Percentiles rank a stretch among this genome's conserved stretches.
These are phyloP conservation scores for Capsicum pubescens DNA, from an alignment of 257 asterid species.

Conservation along the genomic window DNA sequence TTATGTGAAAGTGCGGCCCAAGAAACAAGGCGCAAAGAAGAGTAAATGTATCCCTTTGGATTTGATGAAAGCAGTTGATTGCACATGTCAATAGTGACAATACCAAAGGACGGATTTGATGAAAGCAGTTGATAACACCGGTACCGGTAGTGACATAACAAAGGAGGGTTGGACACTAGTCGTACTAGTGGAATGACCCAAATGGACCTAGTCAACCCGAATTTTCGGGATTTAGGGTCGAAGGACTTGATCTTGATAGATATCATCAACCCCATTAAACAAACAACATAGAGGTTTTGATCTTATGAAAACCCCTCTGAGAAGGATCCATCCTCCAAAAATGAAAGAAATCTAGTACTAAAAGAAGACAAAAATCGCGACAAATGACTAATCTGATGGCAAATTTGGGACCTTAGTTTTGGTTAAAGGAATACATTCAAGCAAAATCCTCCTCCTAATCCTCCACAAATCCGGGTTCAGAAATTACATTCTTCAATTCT, in stretches of 20 bases:
- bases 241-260: not conserved
- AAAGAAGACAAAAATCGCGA: no score
- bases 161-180: not conserved
- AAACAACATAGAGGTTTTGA: not conserved
- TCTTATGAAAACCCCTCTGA: not conserved
- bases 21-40: no score
- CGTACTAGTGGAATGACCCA: not conserved
- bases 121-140: not conserved
- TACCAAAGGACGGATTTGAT: no score
- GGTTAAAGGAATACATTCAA: not conserved
- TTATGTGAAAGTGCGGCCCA: no score
- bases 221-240: not conserved
- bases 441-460: conserved; percentile 31
- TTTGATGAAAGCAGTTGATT: no score
- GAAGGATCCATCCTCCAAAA: not conserved
- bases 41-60: no score
- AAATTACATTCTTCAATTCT: conserved; percentile 56
- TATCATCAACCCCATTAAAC: not conserved
- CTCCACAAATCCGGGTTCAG: conserved; percentile 52
- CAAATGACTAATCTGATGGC: conserved; percentile 14
- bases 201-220: not conserved
- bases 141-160: not conserved
- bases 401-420: not conserved
- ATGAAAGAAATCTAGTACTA: not conserved
- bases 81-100: no score